Evolutionary conservation across 768 basidiomycete genomes (phyloP).

Genomic region (Naganishia vishniacii): DNA sequence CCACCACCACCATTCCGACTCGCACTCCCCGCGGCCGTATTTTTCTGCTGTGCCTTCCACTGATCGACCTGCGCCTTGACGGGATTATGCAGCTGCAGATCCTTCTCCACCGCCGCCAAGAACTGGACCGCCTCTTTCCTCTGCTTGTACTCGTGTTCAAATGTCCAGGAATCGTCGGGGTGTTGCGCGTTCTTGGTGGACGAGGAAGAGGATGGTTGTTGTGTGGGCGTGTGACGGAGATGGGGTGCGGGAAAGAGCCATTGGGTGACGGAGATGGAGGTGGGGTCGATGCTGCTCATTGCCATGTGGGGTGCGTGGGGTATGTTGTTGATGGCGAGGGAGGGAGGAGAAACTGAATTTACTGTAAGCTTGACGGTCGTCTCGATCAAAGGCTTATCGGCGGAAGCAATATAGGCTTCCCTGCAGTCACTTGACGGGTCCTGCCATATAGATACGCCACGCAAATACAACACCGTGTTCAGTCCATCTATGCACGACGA

Average conservation of each 20-base stretch:
- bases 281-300: constrained; percentile 17
- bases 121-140: not conserved
- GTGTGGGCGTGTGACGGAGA: constrained; percentile 15
- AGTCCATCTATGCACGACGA: no score
- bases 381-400: no score
- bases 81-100: constrained; percentile 3
- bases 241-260: constrained; percentile 19
- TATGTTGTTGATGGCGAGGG: not conserved
- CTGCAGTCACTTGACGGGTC: no score
- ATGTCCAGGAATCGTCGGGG: constrained; percentile 7
- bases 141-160: not conserved
- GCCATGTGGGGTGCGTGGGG: not conserved
- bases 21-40: not conserved
- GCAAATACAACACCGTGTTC: no score
- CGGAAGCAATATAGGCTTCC: no score
- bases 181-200: not conserved
- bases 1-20: not conserved
- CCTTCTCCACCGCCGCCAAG: constrained; percentile 6
- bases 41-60: constrained; percentile 4
- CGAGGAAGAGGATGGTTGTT: no score
- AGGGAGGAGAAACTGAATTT: not conserved
- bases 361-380: not conserved
- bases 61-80: constrained; percentile 4
- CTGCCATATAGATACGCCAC: no score
- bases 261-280: constrained; percentile 17